These are phyloP conservation scores for Asclepias syriaca DNA, from an alignment of 257 asterid genomes.

Conservation along the genomic window DNA sequence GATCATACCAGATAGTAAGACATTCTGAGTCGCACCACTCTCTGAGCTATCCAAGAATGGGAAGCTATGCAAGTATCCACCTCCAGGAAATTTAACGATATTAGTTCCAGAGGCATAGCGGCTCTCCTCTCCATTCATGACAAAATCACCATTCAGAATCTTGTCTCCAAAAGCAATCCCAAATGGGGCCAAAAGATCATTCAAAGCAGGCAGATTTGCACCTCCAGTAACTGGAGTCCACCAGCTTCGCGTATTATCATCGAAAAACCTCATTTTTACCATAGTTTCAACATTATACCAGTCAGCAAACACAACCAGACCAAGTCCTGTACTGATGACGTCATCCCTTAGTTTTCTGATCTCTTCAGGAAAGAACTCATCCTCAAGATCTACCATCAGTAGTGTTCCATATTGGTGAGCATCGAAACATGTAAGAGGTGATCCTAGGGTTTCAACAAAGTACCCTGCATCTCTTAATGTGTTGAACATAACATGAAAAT, in stretches of 20 bases:
- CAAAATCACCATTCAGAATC: slow-evolving; percentile 92
- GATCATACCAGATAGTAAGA: slow-evolving; percentile 73
- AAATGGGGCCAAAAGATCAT: slow-evolving; percentile 89
- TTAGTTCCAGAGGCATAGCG: slow-evolving; percentile 97
- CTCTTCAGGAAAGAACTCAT: slow-evolving; percentile 86
- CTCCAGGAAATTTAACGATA: slow-evolving; percentile 80
- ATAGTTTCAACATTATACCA: slow-evolving; percentile 97
- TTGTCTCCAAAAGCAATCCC: slow-evolving; percentile 97
- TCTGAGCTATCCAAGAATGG: slow-evolving; percentile 95
- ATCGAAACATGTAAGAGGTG: slow-evolving; percentile 96
- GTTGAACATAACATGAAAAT: slow-evolving; percentile 93
- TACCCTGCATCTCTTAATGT: slow-evolving; percentile 92
- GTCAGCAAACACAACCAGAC: slow-evolving; percentile 91
- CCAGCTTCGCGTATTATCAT: slow-evolving; percentile 97
- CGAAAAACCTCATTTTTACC: slow-evolving; percentile 97
- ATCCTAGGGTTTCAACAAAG: slow-evolving; percentile 92
- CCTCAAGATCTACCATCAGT: slow-evolving; percentile 94
- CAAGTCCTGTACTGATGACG: slow-evolving; percentile 62
- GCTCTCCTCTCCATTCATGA: slow-evolving; percentile 81
- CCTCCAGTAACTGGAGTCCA: slow-evolving; percentile 99
- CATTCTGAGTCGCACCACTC: slow-evolving; percentile 92
- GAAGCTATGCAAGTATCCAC: slow-evolving; percentile 94
- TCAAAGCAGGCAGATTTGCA: slow-evolving; percentile 89
- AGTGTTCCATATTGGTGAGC: slow-evolving; percentile 90
- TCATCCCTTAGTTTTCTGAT: slow-evolving; percentile 72